A percentile compares a stretch with the other conserved stretches of the same genome.
Conservation (phyloP, 139 green algal species). For the Chloropicon primus region DNA sequence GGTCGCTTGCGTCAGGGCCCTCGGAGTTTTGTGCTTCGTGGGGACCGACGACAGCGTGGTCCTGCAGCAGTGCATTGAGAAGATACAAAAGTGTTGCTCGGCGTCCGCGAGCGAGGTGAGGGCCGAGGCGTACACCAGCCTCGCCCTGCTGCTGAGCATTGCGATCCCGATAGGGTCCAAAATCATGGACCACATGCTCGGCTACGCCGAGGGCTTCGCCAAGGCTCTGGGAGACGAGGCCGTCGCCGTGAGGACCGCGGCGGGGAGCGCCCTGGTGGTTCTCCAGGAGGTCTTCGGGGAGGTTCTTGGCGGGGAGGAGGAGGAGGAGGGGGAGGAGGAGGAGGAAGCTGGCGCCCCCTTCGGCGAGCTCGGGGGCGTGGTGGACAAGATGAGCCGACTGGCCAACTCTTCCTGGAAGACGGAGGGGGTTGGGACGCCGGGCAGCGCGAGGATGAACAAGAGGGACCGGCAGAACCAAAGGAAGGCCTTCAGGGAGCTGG, state of each 20-base stretch:
- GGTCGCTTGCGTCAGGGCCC: not conserved
- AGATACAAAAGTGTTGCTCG: too few species aligned
- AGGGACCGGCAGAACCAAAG: not conserved
- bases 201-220: not conserved
- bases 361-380: not conserved
- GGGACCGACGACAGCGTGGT: not conserved
- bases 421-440: not conserved
- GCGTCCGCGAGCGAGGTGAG: not conserved
- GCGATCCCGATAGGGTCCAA: not conserved
- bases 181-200: not conserved
- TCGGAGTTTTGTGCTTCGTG: not conserved
- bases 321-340: not conserved
- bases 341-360: too few species aligned
- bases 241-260: not conserved
- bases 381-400: not conserved
- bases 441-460: not conserved
- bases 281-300: not conserved
- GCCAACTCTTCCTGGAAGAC: not conserved
- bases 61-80: not conserved
- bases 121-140: not conserved
- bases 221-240: not conserved
- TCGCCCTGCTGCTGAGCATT: not conserved
- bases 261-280: not conserved
- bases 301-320: not conserved
- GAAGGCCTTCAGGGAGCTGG: not conserved